Evolutionary conservation across 73 alveolate genomes (phyloP).

Genomic region (Uronychia setigera): DNA sequence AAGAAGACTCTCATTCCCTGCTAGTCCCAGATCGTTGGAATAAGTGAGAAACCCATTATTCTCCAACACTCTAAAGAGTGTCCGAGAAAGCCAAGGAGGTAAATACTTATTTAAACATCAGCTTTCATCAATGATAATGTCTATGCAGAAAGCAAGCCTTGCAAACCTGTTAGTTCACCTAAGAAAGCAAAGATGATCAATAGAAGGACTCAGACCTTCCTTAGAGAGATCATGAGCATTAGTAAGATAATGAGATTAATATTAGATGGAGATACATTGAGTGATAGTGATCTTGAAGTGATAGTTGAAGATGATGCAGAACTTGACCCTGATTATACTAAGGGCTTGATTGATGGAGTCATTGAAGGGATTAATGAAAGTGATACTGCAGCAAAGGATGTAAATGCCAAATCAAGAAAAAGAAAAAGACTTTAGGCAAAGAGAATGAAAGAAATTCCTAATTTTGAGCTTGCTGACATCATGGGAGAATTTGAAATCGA

Average conservation of each 20-base stretch:
- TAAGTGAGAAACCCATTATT: conserved; percentile 57
- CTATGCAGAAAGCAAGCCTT: conserved; percentile 58
- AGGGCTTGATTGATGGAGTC: conserved; percentile 60
- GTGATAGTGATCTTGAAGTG: conserved; percentile 37
- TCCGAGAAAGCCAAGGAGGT: conserved; percentile 28
- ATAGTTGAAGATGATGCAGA: conserved; percentile 57
- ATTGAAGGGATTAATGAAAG: conserved; percentile 47
- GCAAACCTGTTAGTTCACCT: neutral
- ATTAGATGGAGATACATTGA: conserved; percentile 36
- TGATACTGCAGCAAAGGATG: conserved; percentile 29
- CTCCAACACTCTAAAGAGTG: conserved; percentile 9
- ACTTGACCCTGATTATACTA: conserved; percentile 58
- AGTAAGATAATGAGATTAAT: neutral
- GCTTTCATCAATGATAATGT: conserved; percentile 25
- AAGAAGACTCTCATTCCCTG: conserved; percentile 16
- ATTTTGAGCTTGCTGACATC: conserved; percentile 65
- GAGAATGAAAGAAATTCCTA: conserved; percentile 62
- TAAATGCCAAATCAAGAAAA: conserved; percentile 16
- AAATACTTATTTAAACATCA: neutral
- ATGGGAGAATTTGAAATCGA: conserved; percentile 78
- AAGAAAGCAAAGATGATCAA: conserved; percentile 1
- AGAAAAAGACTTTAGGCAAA: conserved; percentile 42
- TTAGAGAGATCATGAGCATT: conserved; percentile 7
- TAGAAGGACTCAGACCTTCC: conserved; percentile 1
- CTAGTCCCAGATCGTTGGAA: conserved; percentile 32